Conservation (phyloP, 169 alveolate species). For the Babesia caballi region DNA sequence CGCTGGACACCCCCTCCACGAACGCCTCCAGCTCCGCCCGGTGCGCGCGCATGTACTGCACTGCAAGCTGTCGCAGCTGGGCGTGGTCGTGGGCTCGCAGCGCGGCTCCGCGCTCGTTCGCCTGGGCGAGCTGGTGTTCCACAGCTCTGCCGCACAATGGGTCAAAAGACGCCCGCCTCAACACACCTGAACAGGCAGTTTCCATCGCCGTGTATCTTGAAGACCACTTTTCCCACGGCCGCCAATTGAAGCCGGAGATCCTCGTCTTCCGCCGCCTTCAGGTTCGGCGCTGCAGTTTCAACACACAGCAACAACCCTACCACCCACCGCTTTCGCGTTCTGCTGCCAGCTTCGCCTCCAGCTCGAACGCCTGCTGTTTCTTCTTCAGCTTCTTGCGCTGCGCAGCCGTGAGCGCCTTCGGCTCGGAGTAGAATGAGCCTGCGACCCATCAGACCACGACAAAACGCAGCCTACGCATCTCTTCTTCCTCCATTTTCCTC, state of each 20-base stretch:
- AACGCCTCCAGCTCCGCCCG: slow-evolving; percentile 32
- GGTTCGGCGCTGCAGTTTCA: slow-evolving; percentile 1
- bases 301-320: too few relatives aligned
- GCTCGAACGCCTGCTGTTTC: slow-evolving; percentile 37
- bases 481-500: too few relatives aligned
- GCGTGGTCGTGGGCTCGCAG: slow-evolving; percentile 10
- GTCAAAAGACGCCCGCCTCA: too few relatives aligned
- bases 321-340: not conserved
- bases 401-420: slow-evolving; percentile 30
- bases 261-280: slow-evolving; percentile 16
- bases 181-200: slow-evolving; percentile 58
- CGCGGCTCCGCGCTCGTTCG: not conserved
- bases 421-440: slow-evolving; percentile 24
- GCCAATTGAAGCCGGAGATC: slow-evolving; percentile 2
- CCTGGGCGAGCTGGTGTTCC: slow-evolving; percentile 49
- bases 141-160: slow-evolving; percentile 10
- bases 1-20: not conserved
- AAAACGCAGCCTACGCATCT: too few relatives aligned
- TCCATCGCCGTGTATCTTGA: slow-evolving; percentile 55
- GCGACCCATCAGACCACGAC: not conserved
- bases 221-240: not conserved
- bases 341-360: slow-evolving; percentile 14
- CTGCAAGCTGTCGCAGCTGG: slow-evolving; percentile 20
- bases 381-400: slow-evolving; percentile 60
- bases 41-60: slow-evolving; percentile 25